These are phyloP conservation scores for Aspergillus sclerotioniger DNA, from an alignment of 495 filamentous ascomycete species.

Conservation along the genomic window DNA sequence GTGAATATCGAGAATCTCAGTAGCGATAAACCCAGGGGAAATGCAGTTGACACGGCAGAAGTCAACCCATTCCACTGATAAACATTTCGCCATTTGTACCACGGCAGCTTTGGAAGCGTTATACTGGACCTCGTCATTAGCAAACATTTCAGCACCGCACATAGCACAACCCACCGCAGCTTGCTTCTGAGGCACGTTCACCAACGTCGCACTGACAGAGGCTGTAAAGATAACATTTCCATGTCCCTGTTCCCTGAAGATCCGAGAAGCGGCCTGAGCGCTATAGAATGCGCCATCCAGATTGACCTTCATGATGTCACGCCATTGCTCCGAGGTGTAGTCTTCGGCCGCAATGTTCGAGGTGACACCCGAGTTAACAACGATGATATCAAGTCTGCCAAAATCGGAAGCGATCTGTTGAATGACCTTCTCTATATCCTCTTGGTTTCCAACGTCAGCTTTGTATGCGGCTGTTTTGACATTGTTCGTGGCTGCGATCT, in stretches of 20 bases:
- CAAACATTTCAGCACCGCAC: neutral
- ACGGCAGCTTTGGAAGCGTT: constrained; percentile 38
- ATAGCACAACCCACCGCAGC: constrained; percentile 25
- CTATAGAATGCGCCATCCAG: constrained; percentile 48
- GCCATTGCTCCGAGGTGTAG: constrained; percentile 32
- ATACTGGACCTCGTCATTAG: constrained; percentile 17
- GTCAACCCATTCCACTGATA: constrained; percentile 36
- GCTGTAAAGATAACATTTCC: constrained; percentile 46
- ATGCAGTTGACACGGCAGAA: constrained; percentile 42
- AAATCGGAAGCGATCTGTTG: constrained; percentile 61
- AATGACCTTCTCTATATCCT: constrained; percentile 54
- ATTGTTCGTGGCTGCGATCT: constrained; percentile 69
- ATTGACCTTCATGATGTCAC: constrained; percentile 46
- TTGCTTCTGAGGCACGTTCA: constrained; percentile 48
- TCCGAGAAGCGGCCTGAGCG: constrained; percentile 41
- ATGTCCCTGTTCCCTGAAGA: constrained; percentile 39
- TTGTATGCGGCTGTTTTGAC: constrained; percentile 66
- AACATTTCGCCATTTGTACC: constrained; percentile 28
- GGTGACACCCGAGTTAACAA: constrained; percentile 71
- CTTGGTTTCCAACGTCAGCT: constrained; percentile 58
- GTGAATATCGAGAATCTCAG: constrained; percentile 28
- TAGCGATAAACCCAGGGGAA: constrained; percentile 43
- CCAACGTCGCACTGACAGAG: constrained; percentile 40
- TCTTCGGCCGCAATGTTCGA: constrained; percentile 40
- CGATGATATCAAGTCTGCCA: constrained; percentile 69